Conservation (phyloP, 306 rosid genomes). For the Dryas drummondii region DNA sequence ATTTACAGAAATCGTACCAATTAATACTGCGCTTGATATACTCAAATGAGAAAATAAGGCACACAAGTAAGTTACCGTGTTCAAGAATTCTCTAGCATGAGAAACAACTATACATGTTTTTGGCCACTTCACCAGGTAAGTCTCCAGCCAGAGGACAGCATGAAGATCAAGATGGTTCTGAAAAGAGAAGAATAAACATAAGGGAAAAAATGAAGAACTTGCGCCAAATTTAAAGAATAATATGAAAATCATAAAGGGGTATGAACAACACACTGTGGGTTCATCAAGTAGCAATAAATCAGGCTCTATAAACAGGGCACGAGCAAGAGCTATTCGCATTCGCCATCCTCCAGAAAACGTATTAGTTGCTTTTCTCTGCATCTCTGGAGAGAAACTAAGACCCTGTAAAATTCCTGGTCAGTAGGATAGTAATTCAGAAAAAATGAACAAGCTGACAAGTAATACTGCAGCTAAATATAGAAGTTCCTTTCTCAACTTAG, state of each 20-base stretch:
- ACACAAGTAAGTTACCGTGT: constrained; percentile 57
- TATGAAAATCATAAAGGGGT: constrained; percentile 20
- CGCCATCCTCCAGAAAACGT: constrained; percentile 99
- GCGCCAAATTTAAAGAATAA: constrained; percentile 12
- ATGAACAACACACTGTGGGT: constrained; percentile 67
- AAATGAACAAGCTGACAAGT: neutral
- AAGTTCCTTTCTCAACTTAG: neutral
- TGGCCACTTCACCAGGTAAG: constrained; percentile 93
- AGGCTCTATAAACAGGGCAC: constrained; percentile 94
- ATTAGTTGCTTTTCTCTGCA: constrained; percentile 88
- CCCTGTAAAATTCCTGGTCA: constrained; percentile 56
- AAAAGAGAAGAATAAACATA: constrained; percentile 19
- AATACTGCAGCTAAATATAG: neutral
- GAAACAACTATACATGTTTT: constrained; percentile 95
- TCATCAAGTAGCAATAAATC: constrained; percentile 93
- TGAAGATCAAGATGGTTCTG: constrained; percentile 99
- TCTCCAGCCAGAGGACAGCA: constrained; percentile 96
- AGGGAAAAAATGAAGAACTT: neutral
- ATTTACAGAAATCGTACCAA: neutral
- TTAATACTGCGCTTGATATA: neutral
- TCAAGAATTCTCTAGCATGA: constrained; percentile 97
- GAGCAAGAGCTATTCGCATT: constrained; percentile 99
- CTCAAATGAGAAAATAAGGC: constrained; percentile 16
- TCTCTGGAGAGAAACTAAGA: constrained; percentile 87
- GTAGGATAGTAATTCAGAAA: constrained; percentile 22